These are phyloP conservation scores for Linnemannia zychae DNA, from an alignment of 192 early-diverging fungal species.

Conservation along the genomic window DNA sequence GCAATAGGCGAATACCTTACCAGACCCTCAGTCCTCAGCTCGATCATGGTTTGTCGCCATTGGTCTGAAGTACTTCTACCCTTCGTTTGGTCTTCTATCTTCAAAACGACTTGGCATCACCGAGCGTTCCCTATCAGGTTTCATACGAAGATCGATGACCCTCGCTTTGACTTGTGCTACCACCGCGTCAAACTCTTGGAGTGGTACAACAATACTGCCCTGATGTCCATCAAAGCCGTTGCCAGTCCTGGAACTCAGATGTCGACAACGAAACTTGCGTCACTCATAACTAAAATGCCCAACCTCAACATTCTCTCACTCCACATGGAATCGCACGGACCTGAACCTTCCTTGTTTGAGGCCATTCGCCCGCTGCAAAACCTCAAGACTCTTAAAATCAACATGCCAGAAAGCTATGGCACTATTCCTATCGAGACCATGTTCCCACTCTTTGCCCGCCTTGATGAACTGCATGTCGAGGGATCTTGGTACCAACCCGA, in stretches of 20 bases:
- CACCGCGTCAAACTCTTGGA: neutral
- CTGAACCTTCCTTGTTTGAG: neutral
- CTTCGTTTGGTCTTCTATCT: neutral
- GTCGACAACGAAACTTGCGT: neutral
- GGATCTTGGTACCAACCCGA: neutral
- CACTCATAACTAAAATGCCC: neutral
- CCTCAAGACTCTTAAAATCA: neutral
- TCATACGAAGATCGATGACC: neutral
- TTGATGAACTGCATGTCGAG: neutral
- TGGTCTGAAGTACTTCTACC: neutral
- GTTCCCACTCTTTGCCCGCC: neutral
- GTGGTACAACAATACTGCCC: neutral
- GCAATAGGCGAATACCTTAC: neutral
- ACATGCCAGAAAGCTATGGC: neutral
- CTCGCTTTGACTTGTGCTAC: neutral
- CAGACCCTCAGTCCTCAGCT: neutral
- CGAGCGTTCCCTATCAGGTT: neutral
- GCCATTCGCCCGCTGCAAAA: neutral
- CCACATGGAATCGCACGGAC: neutral
- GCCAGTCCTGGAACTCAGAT: neutral
- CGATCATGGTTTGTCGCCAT: neutral
- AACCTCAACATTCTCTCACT: neutral
- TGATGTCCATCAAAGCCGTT: neutral
- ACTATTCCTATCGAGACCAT: neutral
- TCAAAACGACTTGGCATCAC: neutral